Conservation (phyloP, 2,329 filamentous ascomycete genomes). For the Didymella sp. region DNA sequence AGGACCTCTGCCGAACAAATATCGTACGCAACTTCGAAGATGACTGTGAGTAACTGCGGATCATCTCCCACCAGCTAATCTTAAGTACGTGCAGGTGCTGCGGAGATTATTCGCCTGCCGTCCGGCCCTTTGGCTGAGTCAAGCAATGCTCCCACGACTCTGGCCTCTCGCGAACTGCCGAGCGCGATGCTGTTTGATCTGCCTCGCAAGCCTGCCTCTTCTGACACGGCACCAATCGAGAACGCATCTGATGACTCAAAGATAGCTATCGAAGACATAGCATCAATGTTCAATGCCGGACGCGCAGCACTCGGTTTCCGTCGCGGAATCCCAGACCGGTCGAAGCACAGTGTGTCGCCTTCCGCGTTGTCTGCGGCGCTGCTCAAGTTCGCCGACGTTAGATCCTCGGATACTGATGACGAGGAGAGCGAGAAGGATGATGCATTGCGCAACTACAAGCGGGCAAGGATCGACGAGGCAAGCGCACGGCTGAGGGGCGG, state of each 20-base stretch:
- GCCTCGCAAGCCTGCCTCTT: constrained; percentile 6
- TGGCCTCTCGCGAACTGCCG: constrained; percentile 18
- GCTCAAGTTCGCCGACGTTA: neutral
- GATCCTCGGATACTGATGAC: neutral
- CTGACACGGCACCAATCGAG: neutral
- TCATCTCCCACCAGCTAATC: neutral
- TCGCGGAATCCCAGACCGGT: constrained; percentile 4
- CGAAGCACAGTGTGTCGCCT: constrained; percentile 8
- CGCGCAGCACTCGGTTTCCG: neutral
- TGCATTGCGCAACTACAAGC: constrained; percentile 7
- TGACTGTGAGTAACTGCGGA: constrained; percentile 45
- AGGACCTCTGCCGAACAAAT: constrained; percentile 51
- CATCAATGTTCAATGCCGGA: neutral
- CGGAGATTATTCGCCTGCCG: constrained; percentile 12
- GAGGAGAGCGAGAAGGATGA: neutral
- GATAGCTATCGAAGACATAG: neutral
- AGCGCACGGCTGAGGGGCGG: neutral
- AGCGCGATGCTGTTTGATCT: constrained; percentile 28
- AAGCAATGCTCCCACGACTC: constrained; percentile 15
- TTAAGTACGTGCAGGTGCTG: constrained; percentile 8
- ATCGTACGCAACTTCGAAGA: constrained; percentile 50
- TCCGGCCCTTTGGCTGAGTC: neutral
- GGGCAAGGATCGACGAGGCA: constrained; percentile 4
- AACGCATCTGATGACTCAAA: neutral
- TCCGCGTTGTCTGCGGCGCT: constrained; percentile 7